Evolutionary conservation across 163 green algal genomes (phyloP).

Genomic region (Prototheca wickerhamii): DNA sequence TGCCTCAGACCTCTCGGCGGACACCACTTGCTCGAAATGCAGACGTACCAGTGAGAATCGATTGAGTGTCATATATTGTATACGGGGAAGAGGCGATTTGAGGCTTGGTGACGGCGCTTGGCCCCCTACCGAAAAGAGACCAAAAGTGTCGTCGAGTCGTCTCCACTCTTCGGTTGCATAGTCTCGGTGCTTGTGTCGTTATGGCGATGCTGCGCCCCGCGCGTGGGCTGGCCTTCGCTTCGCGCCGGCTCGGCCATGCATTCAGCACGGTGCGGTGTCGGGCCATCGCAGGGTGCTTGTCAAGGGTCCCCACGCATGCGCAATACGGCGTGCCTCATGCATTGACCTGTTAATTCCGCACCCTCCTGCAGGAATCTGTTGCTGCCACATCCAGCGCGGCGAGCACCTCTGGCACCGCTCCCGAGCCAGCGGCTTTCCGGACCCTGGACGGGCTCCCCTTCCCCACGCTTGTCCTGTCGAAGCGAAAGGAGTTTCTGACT

Average conservation of each 20-base stretch:
- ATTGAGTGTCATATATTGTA: too few species aligned
- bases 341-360: background rate
- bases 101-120: too few species aligned
- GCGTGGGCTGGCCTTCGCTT: background rate
- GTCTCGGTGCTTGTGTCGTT: background rate
- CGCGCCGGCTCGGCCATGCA: background rate
- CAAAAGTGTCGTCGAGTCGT: too few species aligned
- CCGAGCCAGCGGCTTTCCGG: background rate
- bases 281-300: background rate
- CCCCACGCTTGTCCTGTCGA: slow-evolving; percentile 7
- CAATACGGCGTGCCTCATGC: too few species aligned
- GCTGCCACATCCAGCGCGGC: background rate
- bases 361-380: background rate
- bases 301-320: too few species aligned
- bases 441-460: slow-evolving; percentile 22
- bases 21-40: too few species aligned
- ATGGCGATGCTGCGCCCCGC: background rate
- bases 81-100: too few species aligned
- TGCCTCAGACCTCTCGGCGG: too few species aligned
- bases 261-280: background rate
- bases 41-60: too few species aligned
- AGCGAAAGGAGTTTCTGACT: slow-evolving; percentile 1
- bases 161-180: too few species aligned
- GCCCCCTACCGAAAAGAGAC: too few species aligned
- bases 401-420: background rate